A percentile compares a stretch with the other conserved stretches of the same genome.
Evolutionary conservation across 805 yeast species (phyloP).

Genomic region (Isabelozyma heimii): DNA sequence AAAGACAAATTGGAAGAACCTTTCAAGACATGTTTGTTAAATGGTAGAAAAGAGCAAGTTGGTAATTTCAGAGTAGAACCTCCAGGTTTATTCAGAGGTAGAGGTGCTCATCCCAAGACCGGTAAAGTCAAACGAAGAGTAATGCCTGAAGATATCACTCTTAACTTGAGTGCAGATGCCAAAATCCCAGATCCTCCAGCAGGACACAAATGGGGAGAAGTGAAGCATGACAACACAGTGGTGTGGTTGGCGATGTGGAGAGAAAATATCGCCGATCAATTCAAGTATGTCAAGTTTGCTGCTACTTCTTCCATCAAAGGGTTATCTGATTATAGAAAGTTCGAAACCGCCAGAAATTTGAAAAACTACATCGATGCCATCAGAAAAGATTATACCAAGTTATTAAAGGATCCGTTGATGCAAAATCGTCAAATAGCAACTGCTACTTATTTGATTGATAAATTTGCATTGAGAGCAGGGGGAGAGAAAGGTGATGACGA

Average conservation of each 20-base stretch:
- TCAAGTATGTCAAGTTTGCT: slow-evolving; percentile 88
- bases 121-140: slow-evolving; percentile 89
- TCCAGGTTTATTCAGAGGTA: slow-evolving; percentile 92
- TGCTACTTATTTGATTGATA: slow-evolving; percentile 89
- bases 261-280: slow-evolving; percentile 80
- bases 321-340: slow-evolving; percentile 83
- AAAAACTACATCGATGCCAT: slow-evolving; percentile 69
- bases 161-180: slow-evolving; percentile 74
- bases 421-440: slow-evolving; percentile 88
- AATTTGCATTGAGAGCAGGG: slow-evolving; percentile 94
- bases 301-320: slow-evolving; percentile 91
- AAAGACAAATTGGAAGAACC: slow-evolving; percentile 77
- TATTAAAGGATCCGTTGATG: slow-evolving; percentile 75
- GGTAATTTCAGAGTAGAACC: slow-evolving; percentile 96
- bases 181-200: slow-evolving; percentile 78
- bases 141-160: slow-evolving; percentile 80
- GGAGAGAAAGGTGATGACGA: slow-evolving; percentile 97
- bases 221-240: slow-evolving; percentile 83
- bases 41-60: slow-evolving; percentile 87
- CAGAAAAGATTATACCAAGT: slow-evolving; percentile 68
- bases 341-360: slow-evolving; percentile 88
- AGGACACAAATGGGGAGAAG: slow-evolving; percentile 90
- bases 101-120: slow-evolving; percentile 96
- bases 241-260: slow-evolving; percentile 98
- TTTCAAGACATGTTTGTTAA: slow-evolving; percentile 72